Evolutionary conservation across 225 moss, liverwort and hornwort genomes (phyloP), one percentile per base, ranked within the genome.

Genomic region (Marchantia polymorpha): DNA sequence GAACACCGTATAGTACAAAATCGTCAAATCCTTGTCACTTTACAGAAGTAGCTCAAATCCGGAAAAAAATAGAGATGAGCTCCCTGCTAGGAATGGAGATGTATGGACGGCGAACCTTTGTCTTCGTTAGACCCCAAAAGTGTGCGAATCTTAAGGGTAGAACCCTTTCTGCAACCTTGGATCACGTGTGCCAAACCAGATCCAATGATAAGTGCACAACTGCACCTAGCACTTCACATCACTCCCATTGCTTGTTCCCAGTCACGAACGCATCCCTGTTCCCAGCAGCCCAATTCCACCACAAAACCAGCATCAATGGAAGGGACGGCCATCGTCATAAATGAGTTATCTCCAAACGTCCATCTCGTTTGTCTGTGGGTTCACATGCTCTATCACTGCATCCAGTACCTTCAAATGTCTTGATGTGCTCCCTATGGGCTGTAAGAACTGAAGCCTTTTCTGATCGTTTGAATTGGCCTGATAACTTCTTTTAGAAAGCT

Each of bases 71-170:
- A 73, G 27, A 73, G 0, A 52, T 73, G 73, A 73, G 69, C 69
- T 73, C 25, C 73, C 29, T 75, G 74, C 75, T 31, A 75, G 75
- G 29, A 59, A 75, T 74, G 74, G 26, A 58, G 58, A 59, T 46
- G 58, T 75, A 59, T 59, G 75, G 31, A 73, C 75, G 58, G 75
- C 75, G 58, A 75, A 75, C 58, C 75, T 60, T 59, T 59, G 75
- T 58, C 75, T 75, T 75, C 75, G 31, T 20, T 58, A 19, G 53
- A 20, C 8, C 75, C 75, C 56, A 26, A 58, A 75, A 59, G 39
- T 29, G 8, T 19, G 55, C 5, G 56, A 58, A 59, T 56, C 31
- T 58, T 16, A 56, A 39, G 47, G 64, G 77, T 16, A 49, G 64
- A 64, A 77, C 64, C 80, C 46, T 77, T 31, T 76, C 30, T 61